Conservation (phyloP, 1,139 yeast genomes). For the Candida sp. region DNA sequence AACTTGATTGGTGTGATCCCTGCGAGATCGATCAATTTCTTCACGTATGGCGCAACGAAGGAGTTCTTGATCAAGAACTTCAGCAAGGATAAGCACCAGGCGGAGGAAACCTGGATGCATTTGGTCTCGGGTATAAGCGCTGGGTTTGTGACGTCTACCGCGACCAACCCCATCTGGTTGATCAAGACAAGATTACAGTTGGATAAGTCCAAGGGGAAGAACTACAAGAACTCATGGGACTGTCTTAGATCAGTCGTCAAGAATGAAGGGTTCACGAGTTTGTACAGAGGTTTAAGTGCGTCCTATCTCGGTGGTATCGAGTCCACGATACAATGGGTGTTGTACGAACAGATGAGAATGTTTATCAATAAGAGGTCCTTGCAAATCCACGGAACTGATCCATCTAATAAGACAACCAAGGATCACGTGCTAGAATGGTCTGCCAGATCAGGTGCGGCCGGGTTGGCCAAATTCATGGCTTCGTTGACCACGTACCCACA, state of each 20-base stretch:
- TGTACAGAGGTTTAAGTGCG: constrained; percentile 91
- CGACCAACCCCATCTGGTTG: constrained; percentile 99
- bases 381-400: constrained; percentile 47
- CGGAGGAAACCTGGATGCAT: constrained; percentile 79
- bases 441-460: constrained; percentile 98
- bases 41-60: constrained; percentile 93
- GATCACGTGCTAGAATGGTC: constrained; percentile 88
- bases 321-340: constrained; percentile 94
- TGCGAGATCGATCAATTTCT: constrained; percentile 95
- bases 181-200: constrained; percentile 94
- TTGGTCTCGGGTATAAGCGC: constrained; percentile 90
- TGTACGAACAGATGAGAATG: constrained; percentile 92
- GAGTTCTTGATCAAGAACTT: constrained; percentile 67
- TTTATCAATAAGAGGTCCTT: constrained; percentile 65
- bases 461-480: constrained; percentile 93
- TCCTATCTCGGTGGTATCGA: constrained; percentile 95
- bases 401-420: constrained; percentile 48
- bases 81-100: constrained; percentile 7
- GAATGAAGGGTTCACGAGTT: constrained; percentile 79
- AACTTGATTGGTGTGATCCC: constrained; percentile 99
- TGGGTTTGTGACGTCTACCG: constrained; percentile 94
- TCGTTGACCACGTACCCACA: constrained; percentile 96
- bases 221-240: constrained; percentile 85
- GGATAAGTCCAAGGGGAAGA: constrained; percentile 69
- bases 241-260: constrained; percentile 73